These are phyloP conservation scores for Neonectria neomacrospora DNA, from an alignment of 2,329 filamentous ascomycete species.

Conservation along the genomic window DNA sequence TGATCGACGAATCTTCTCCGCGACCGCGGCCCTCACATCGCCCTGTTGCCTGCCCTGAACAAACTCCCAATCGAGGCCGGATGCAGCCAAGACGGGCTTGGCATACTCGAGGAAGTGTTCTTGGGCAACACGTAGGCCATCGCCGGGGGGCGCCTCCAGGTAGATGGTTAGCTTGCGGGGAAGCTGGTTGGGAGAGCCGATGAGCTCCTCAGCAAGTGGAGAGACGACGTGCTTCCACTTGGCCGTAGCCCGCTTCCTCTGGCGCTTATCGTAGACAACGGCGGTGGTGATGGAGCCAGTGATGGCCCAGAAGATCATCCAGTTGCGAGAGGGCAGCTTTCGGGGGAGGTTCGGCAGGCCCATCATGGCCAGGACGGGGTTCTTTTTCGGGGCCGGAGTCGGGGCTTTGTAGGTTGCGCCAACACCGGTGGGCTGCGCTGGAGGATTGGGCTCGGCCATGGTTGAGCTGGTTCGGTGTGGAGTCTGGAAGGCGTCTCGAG, in stretches of 20 bases:
- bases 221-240: conserved; percentile 90
- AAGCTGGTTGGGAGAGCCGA: conserved; percentile 75
- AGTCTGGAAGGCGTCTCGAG: neutral
- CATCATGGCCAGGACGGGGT: conserved; percentile 81
- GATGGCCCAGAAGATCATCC: conserved; percentile 92
- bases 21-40: conserved; percentile 88
- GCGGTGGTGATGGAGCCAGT: conserved; percentile 81
- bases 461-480: conserved; percentile 6
- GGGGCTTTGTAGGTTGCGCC: conserved; percentile 44
- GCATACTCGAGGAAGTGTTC: conserved; percentile 97
- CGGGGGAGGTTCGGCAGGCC: conserved; percentile 86
- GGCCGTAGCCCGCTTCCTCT: conserved; percentile 85
- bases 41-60: conserved; percentile 91
- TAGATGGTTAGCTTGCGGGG: conserved; percentile 88
- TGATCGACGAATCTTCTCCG: conserved; percentile 83
- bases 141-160: conserved; percentile 85
- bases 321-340: conserved; percentile 93
- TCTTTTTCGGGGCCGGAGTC: conserved; percentile 62
- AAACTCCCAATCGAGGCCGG: conserved; percentile 95
- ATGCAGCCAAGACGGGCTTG: conserved; percentile 90
- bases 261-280: conserved; percentile 89
- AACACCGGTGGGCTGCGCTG: conserved; percentile 41
- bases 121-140: conserved; percentile 84
- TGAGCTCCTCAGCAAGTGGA: conserved; percentile 80
- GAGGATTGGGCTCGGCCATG: conserved; percentile 42